phyloP scores from a whole-genome alignment of 768 basidiomycete species.

The Cystofilobasidium ferigula region DNA sequence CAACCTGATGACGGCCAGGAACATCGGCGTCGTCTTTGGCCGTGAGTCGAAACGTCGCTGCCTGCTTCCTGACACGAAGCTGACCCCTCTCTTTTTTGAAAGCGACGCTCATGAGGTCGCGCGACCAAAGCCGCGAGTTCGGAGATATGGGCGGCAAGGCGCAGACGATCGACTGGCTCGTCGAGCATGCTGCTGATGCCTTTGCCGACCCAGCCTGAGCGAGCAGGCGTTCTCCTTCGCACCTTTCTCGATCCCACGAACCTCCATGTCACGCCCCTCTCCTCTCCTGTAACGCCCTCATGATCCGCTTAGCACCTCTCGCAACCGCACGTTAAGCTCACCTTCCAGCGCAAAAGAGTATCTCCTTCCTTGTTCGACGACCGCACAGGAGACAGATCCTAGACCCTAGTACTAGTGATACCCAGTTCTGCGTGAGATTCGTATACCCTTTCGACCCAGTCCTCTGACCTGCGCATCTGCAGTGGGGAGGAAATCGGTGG shows the following conservation, averaged over 20 bases:
- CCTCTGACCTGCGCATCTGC: too few species aligned
- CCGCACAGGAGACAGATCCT: too few species aligned
- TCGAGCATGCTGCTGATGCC: constrained; percentile 51
- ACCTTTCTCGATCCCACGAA: too few species aligned
- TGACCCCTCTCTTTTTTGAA: constrained; percentile 1
- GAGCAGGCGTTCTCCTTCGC: background rate
- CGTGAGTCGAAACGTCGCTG: constrained; percentile 52
- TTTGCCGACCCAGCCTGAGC: constrained; percentile 7
- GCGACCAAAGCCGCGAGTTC: constrained; percentile 76
- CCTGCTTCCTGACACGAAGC: constrained; percentile 15
- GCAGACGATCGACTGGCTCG: constrained; percentile 81
- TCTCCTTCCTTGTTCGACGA: too few species aligned
- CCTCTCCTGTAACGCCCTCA: background rate
- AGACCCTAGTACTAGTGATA: too few species aligned
- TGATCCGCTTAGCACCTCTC: too few species aligned
- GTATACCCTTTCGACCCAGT: too few species aligned
- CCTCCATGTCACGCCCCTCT: too few species aligned
- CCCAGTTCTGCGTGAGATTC: too few species aligned
- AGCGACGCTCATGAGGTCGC: constrained; percentile 91
- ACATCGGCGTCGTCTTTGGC: constrained; percentile 94
- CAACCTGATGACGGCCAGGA: constrained; percentile 90
- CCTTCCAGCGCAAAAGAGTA: too few species aligned
- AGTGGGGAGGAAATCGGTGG: too few species aligned
- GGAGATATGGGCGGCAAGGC: constrained; percentile 86
- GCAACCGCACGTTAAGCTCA: too few species aligned